Evolutionary conservation across 2,329 filamentous ascomycete species (phyloP).

Genomic region (Zalaria obscura): DNA sequence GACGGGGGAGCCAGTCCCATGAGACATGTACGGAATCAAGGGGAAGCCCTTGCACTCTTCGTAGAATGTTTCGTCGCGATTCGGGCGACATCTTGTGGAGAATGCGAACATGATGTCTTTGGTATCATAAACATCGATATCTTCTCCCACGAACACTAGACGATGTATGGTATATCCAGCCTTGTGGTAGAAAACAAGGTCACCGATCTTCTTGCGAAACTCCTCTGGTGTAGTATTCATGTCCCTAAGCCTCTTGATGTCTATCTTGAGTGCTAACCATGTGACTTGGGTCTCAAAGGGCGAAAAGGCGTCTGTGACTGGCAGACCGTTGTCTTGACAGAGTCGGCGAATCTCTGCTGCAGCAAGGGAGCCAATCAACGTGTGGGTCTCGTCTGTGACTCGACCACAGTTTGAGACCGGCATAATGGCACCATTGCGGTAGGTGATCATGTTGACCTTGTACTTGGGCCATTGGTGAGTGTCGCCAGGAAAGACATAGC

Average conservation of each 20-base stretch:
- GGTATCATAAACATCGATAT: slow-evolving; percentile 33
- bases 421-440: slow-evolving; percentile 33
- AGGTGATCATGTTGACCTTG: slow-evolving; percentile 32
- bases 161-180: slow-evolving; percentile 29
- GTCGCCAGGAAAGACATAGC: slow-evolving; percentile 30
- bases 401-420: slow-evolving; percentile 30
- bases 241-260: slow-evolving; percentile 3
- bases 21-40: slow-evolving; percentile 33
- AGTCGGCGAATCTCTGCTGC: slow-evolving; percentile 26
- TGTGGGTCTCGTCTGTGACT: slow-evolving; percentile 31
- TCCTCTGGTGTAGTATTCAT: slow-evolving; percentile 13
- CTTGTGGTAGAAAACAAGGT: slow-evolving; percentile 30
- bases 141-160: slow-evolving; percentile 32
- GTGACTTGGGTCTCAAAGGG: slow-evolving; percentile 34
- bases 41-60: slow-evolving; percentile 31
- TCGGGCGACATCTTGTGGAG: slow-evolving; percentile 28
- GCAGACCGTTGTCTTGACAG: slow-evolving; percentile 23
- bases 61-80: slow-evolving; percentile 23
- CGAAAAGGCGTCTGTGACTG: slow-evolving; percentile 29
- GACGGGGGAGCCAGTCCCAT: slow-evolving; percentile 16
- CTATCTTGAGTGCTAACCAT: slow-evolving; percentile 24
- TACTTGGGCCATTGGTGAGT: slow-evolving; percentile 24
- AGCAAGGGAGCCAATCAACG: slow-evolving; percentile 27
- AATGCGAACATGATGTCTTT: slow-evolving; percentile 38
- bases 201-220: slow-evolving; percentile 27